Evolutionary conservation across 306 rosid species (phyloP).

Genomic region (Vicia villosa): DNA sequence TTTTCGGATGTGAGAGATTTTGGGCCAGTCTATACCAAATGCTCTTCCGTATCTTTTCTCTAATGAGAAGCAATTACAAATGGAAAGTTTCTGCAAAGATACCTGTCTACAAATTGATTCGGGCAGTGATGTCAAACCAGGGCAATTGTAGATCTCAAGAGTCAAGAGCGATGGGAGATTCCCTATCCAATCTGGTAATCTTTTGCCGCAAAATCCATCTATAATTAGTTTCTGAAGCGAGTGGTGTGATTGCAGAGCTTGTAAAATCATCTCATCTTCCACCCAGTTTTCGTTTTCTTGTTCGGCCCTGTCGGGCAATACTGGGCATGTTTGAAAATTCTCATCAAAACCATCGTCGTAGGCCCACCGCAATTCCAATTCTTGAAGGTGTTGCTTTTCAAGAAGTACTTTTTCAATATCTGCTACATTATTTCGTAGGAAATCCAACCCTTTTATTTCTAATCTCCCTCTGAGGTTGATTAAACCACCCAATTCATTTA

Average conservation of each 20-base stretch:
- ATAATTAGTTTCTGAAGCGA: constrained; percentile 17
- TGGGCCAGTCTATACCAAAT: constrained; percentile 22
- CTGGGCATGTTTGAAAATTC: too few species aligned
- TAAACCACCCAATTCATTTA: constrained; percentile 29
- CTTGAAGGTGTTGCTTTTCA: constrained; percentile 27
- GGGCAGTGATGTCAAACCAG: constrained; percentile 13
- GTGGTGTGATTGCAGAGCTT: constrained; percentile 37
- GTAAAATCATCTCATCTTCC: constrained; percentile 35
- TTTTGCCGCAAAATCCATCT: constrained; percentile 25
- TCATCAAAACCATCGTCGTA: too few species aligned
- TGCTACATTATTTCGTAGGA: neutral
- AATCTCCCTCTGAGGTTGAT: constrained; percentile 36
- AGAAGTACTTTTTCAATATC: constrained; percentile 7
- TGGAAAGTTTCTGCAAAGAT: constrained; percentile 5
- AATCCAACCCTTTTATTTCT: neutral
- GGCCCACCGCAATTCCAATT: constrained; percentile 29
- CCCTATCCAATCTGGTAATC: constrained; percentile 37
- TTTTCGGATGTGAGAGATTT: constrained; percentile 26
- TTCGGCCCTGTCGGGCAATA: fast-evolving
- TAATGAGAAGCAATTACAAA: neutral
- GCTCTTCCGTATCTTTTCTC: neutral
- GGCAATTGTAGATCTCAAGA: constrained; percentile 1
- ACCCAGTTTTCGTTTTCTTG: neutral
- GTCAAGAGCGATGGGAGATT: constrained; percentile 18
- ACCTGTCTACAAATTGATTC: constrained; percentile 12